Base-by-base conservation (phyloP, 164 flowering plant species). In the Berberis vulgaris region DNA sequence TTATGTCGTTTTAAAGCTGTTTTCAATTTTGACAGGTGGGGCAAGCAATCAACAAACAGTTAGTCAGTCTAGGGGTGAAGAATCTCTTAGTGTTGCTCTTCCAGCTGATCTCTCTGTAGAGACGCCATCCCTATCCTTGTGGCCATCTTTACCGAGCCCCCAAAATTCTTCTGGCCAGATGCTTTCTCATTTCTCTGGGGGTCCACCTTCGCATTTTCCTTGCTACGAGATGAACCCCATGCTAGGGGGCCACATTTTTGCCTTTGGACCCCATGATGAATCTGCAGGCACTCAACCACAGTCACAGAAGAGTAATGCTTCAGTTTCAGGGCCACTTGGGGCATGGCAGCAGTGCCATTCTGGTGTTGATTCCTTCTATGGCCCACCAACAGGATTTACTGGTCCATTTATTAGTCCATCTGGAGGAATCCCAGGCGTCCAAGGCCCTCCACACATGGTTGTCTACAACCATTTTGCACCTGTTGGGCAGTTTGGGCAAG, bases 51-150 rank as follows among this genome's bases (percentile, higher is more conserved):
- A 80, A 67, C 83, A 75, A 66, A 59, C 69, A 65, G 58, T 73
- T 7, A 69, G 67, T 75, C 89, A 79, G 65, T 78, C 91, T 42
- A 84, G 80, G 73, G 74, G 74, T 46, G 99, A 91, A 76, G 97
- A 87, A 67, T 82, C 86, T 61, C 71, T 91, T 6, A 81, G 79
- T 67, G 96, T 94, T 12, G 75, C 97, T 58, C 92, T 94, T 75
- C 99, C 99, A 1, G 96, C 96, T 8, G 99, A 94, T 78, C 86
- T 94, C 6, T 88, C 96, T 45, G 89, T 94, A 54, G 99, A 94
- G 67, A 91, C 88, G 11, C 86, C 93, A 3, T 81, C 96, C 8
- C 84, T 89, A 13, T 86, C 96, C 38, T 61, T 84, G 38, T 94
- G 99, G 99, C 91, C 86, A 43, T 80, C 93, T 56, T 74, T 86